These are phyloP conservation scores for Monosporascus sp. DNA, from an alignment of 2,329 filamentous ascomycete species.

Conservation along the genomic window DNA sequence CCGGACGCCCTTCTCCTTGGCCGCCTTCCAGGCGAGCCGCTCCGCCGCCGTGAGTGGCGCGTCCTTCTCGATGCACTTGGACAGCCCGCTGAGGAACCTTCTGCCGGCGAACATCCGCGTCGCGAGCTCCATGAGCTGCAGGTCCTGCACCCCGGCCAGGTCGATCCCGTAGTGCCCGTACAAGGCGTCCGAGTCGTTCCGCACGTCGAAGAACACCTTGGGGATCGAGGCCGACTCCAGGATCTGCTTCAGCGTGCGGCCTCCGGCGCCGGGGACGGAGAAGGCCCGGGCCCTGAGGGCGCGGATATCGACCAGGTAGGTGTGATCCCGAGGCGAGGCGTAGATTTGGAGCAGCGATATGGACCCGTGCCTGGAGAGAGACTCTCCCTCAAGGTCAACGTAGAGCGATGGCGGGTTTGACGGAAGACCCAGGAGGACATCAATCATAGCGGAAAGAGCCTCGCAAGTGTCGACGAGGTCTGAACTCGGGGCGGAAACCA, in stretches of 20 bases:
- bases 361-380: constrained; percentile 35
- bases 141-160: constrained; percentile 40
- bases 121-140: constrained; percentile 53
- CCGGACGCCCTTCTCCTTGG: constrained; percentile 30
- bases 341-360: constrained; percentile 40
- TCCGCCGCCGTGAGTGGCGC: constrained; percentile 7
- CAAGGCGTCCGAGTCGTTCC: constrained; percentile 52
- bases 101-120: not conserved
- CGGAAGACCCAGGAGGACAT: constrained; percentile 18
- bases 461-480: constrained; percentile 5
- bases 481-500: too few relatives aligned
- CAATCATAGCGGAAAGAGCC: constrained; percentile 10
- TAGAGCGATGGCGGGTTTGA: constrained; percentile 32
- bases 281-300: constrained; percentile 33
- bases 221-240: constrained; percentile 36
- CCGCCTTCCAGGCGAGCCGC: constrained; percentile 19
- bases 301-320: constrained; percentile 41
- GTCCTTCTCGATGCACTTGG: constrained; percentile 27
- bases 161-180: constrained; percentile 37
- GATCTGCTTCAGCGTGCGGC: constrained; percentile 31
- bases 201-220: constrained; percentile 55
- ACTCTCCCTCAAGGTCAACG: constrained; percentile 43
- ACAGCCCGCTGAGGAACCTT: constrained; percentile 16
- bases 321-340: constrained; percentile 20
- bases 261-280: constrained; percentile 3